Evolutionary conservation across 2,329 filamentous ascomycete species (phyloP).

Genomic region (Pseudogymnoascus sp.): DNA sequence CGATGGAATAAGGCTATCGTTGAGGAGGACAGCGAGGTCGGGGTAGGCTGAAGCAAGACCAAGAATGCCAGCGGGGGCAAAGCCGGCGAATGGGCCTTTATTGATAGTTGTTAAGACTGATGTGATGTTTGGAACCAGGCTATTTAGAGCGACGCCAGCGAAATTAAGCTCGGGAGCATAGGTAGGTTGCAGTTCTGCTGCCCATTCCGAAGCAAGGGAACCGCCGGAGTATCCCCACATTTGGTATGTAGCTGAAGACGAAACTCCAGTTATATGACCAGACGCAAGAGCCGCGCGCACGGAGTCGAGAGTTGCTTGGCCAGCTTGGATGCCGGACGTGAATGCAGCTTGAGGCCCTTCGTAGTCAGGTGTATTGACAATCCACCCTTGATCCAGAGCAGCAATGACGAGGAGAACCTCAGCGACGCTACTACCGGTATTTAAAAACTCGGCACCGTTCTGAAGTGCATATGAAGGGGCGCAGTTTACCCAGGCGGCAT

Average conservation of each 20-base stretch:
- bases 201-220: conserved; percentile 43
- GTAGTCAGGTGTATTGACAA: conserved; percentile 19
- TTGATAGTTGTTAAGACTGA: conserved; percentile 31
- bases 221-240: conserved; percentile 52
- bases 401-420: neutral
- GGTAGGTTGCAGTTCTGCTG: conserved; percentile 41
- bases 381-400: conserved; percentile 14
- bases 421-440: neutral
- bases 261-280: neutral
- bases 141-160: conserved; percentile 42
- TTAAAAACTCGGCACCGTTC: neutral
- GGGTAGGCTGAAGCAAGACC: conserved; percentile 12
- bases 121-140: conserved; percentile 36
- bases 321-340: conserved; percentile 13
- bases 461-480: conserved; percentile 36
- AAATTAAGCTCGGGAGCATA: conserved; percentile 48
- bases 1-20: conserved; percentile 23
- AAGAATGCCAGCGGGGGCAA: conserved; percentile 12
- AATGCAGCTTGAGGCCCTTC: conserved; percentile 17
- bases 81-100: conserved; percentile 27
- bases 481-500: conserved; percentile 33
- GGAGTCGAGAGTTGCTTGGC: conserved; percentile 18
- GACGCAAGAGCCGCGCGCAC: conserved; percentile 16
- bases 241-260: neutral
- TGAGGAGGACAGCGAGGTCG: conserved; percentile 9